Percentiles rank a stretch among this genome's conserved stretches.
Evolutionary conservation across 257 asterid genomes (phyloP).

Genomic region (Fraxinus excelsior): DNA sequence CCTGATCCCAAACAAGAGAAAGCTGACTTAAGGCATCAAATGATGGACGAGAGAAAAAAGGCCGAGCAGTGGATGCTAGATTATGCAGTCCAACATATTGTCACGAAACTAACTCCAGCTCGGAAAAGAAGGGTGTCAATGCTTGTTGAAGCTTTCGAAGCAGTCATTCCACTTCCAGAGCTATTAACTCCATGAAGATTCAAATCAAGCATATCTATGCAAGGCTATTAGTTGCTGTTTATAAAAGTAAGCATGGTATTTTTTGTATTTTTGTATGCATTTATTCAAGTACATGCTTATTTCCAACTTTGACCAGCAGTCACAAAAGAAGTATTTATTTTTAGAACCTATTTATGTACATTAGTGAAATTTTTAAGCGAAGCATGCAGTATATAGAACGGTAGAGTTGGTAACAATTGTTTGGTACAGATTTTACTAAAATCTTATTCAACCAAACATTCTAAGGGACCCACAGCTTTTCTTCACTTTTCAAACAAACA

Average conservation of each 20-base stretch:
- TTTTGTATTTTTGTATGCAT: not conserved
- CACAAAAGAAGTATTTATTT: not conserved
- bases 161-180: slow-evolving; percentile 90
- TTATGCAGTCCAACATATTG: slow-evolving; percentile 82
- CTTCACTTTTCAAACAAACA: no score
- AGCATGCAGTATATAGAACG: not conserved
- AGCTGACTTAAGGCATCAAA: slow-evolving; percentile 63
- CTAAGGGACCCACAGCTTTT: no score
- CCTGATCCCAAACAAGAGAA: slow-evolving; percentile 45
- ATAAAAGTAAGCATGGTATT: slow-evolving; percentile 18
- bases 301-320: not conserved
- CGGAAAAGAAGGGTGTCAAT: slow-evolving; percentile 77
- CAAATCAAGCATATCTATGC: not conserved
- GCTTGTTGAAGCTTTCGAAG: slow-evolving; percentile 98
- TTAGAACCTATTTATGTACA: not conserved
- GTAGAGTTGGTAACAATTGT: not conserved
- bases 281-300: not conserved
- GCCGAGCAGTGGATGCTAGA: slow-evolving; percentile 98
- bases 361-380: not conserved
- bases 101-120: slow-evolving; percentile 69
- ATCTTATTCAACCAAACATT: not conserved
- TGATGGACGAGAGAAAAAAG: slow-evolving; percentile 70
- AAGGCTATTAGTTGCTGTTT: slow-evolving; percentile 2
- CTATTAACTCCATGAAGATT: slow-evolving; percentile 27
- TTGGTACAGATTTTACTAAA: not conserved